A percentile compares a stretch with the other conserved stretches of the same genome.
These are phyloP conservation scores for Fonsecaea multimorphosa DNA, from an alignment of 2,329 filamentous ascomycete genomes.

Conservation along the genomic window DNA sequence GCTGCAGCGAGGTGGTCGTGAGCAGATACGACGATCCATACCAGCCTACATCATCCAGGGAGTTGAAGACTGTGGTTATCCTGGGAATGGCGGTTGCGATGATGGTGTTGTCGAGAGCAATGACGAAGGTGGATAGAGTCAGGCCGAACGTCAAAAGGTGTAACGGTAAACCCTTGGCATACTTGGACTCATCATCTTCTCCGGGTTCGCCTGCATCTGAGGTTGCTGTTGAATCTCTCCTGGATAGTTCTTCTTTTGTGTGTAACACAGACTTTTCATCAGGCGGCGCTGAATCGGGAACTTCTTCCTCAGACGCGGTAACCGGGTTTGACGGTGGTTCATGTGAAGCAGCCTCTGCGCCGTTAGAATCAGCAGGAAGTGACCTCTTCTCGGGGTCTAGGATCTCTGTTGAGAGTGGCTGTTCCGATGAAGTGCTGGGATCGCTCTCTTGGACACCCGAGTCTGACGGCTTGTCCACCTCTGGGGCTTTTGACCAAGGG, in stretches of 20 bases:
- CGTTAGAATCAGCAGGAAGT: not conserved
- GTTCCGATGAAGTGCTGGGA: conserved; percentile 1
- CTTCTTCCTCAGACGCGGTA: not conserved
- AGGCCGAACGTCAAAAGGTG: conserved; percentile 39
- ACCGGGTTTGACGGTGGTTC: conserved; percentile 2
- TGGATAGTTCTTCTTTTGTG: conserved; percentile 19
- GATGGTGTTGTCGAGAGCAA: conserved; percentile 43
- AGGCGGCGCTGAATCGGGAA: not conserved
- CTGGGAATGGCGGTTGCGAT: conserved; percentile 41
- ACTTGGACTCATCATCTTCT: conserved; percentile 39
- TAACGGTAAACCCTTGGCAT: conserved; percentile 35
- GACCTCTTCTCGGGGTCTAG: conserved; percentile 18
- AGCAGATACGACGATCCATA: conserved; percentile 41
- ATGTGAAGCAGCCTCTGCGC: not conserved
- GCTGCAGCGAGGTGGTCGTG: conserved; percentile 41
- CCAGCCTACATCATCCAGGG: conserved; percentile 41
- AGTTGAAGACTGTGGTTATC: conserved; percentile 42
- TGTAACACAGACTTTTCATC: conserved; percentile 14
- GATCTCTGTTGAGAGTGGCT: conserved; percentile 7
- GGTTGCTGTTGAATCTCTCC: conserved; percentile 24
- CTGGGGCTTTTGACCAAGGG: conserved; percentile 30
- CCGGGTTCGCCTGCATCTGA: conserved; percentile 31
- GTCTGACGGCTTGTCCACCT: conserved; percentile 25
- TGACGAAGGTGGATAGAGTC: conserved; percentile 41
- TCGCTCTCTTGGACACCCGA: conserved; percentile 14